Percentiles rank a stretch among this genome's conserved stretches.
Conservation (phyloP, 2,329 filamentous ascomycete genomes). For the Stenocarpella maydis region DNA sequence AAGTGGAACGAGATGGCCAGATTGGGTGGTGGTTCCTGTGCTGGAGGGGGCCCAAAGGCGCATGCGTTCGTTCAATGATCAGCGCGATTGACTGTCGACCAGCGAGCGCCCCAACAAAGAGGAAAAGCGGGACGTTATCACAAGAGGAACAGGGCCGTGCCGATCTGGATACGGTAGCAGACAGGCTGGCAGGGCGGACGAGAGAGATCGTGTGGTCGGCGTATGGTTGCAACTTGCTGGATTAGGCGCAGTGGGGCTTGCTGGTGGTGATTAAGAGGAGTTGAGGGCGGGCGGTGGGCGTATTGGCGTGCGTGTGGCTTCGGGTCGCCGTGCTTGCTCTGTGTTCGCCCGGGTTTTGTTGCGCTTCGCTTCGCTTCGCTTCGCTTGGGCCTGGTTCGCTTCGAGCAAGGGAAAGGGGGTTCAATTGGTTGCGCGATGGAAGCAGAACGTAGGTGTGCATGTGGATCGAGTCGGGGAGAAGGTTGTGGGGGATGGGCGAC, state of each 20-base stretch:
- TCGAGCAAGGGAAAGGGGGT: background rate
- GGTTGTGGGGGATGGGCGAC: slow-evolving; percentile 3
- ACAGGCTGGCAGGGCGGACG: slow-evolving; percentile 33
- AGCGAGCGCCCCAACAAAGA: slow-evolving; percentile 36
- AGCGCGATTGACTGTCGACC: slow-evolving; percentile 33
- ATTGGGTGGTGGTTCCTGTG: slow-evolving; percentile 22
- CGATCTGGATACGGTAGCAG: slow-evolving; percentile 31
- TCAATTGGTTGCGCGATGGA: slow-evolving; percentile 21
- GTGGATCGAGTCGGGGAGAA: background rate
- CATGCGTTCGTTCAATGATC: slow-evolving; percentile 28
- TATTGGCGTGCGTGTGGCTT: background rate
- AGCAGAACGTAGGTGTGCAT: slow-evolving; percentile 9
- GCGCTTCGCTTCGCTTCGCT: background rate
- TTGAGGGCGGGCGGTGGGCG: no score
- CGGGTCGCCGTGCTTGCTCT: background rate
- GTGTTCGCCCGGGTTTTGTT: background rate
- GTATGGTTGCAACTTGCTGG: slow-evolving; percentile 24
- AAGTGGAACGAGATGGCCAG: slow-evolving; percentile 25
- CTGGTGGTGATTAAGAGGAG: slow-evolving; percentile 10
- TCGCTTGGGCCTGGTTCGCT: no score
- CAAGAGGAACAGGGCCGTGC: slow-evolving; percentile 33
- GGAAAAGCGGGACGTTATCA: slow-evolving; percentile 37
- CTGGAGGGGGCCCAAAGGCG: slow-evolving; percentile 25
- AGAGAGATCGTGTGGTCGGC: slow-evolving; percentile 12
- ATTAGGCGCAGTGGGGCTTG: slow-evolving; percentile 26